Evolutionary conservation across 2,329 filamentous ascomycete species (phyloP).

Genomic region (Nectriaceae sp.): DNA sequence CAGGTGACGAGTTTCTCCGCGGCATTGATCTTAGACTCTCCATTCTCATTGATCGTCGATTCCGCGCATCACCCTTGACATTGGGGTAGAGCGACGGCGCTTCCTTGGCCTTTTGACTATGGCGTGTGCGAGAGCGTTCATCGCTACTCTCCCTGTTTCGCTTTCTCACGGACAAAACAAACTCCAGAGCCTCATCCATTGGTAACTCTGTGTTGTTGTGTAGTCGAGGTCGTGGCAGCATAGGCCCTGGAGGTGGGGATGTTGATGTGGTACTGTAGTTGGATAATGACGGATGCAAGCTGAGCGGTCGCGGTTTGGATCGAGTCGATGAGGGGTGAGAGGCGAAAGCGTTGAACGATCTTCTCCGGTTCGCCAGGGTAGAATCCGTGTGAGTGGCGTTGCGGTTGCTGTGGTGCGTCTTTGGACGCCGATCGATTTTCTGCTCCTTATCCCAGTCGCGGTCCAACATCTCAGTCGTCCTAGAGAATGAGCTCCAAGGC

Average conservation of each 20-base stretch:
- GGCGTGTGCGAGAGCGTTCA: background rate
- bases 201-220: background rate
- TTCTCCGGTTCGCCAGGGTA: constrained; percentile 16
- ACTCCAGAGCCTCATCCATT: background rate
- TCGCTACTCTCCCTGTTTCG: background rate
- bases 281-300: constrained; percentile 20
- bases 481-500: constrained; percentile 22
- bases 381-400: constrained; percentile 2
- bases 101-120: background rate
- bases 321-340: constrained; percentile 6
- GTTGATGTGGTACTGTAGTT: constrained; percentile 13
- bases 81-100: background rate
- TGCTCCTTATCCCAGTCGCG: constrained; percentile 10
- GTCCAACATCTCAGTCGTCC: background rate
- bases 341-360: constrained; percentile 24
- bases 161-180: background rate
- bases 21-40: background rate
- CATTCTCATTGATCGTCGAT: background rate
- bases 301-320: constrained; percentile 23
- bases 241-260: constrained; percentile 17
- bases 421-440: constrained; percentile 10
- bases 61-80: background rate
- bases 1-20: background rate
- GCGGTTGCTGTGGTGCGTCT: constrained; percentile 6
- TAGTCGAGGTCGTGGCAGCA: constrained; percentile 15